Base-by-base conservation (phyloP, 176 grass and related monocot genomes). In the Eragrostis nindensis region DNA sequence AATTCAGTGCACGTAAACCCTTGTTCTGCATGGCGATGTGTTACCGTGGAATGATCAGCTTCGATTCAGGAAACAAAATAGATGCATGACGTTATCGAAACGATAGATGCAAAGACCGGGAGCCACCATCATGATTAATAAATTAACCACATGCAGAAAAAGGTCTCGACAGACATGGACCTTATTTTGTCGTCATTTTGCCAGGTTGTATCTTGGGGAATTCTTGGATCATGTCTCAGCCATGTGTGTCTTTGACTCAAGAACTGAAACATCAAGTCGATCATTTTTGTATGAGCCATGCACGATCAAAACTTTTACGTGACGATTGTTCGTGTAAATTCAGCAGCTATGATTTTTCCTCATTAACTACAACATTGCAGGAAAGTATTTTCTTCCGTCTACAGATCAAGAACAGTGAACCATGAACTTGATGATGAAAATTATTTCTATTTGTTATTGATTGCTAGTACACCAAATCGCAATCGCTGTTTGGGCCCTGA, bases 51-150 rank as follows among this genome's bases (percentile, higher is more conserved):
- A 14, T 45, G 15, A 5, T 48, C 22, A 17, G 68, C 43, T 17
- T 48, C 14, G 22, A 27, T 29, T 17, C 2, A 27, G 2, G 3
- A 11, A n/a, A n/a, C 21, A 42, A 6, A 39, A 19, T 1, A n/a
- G 9, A 44, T 44, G 42, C 42, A 8, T 55, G 8, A 48, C 12
- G 4, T 36, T 12, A 71, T 5, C 3, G 13, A 73, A 48, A 14
- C 25, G 26, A 18, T 38, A 47, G 47, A 73, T 53, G 70, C 70
- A 54, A 53, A 73, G 47, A 73, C 27, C 47, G 38, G 47, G 26
- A n/a, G 70, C 49, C 29, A 32, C 1, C 32, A 36, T 36, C 32
- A 39, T 21, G 8, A 39, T 59, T 25, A 60, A 41, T 67, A 11
- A 67, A 67, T 21, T 41, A 67, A 50, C 14, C 14, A 19, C 14